Evolutionary conservation across 768 basidiomycete genomes (phyloP).

Genomic region (Paxillus involutus): DNA sequence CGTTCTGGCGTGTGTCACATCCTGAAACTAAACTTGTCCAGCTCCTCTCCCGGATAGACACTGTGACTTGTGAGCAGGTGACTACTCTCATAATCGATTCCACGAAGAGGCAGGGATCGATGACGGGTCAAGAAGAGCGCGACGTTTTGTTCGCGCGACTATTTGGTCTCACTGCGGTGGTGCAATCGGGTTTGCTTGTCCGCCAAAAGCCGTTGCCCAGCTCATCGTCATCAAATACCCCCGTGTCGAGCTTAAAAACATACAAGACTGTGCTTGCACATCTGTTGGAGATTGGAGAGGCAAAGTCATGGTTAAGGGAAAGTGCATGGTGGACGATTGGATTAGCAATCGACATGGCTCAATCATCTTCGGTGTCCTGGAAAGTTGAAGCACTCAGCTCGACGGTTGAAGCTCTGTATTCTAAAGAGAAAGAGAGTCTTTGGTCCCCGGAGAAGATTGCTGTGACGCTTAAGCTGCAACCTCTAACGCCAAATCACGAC

Average conservation of each 20-base stretch:
- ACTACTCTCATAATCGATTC: conserved; percentile 70
- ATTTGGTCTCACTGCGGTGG: conserved; percentile 83
- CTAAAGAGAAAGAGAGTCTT: conserved; percentile 6
- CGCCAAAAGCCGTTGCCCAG: conserved; percentile 54
- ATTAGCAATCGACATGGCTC: conserved; percentile 60
- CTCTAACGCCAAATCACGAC: conserved; percentile 53
- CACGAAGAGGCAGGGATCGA: conserved; percentile 70
- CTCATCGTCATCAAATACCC: conserved; percentile 51
- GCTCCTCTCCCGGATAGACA: conserved; percentile 78
- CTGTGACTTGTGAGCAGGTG: conserved; percentile 77
- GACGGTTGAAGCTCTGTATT: conserved; percentile 52
- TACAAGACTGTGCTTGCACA: conserved; percentile 60
- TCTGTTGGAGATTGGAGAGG: conserved; percentile 69
- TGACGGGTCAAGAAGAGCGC: conserved; percentile 90
- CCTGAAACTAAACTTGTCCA: conserved; percentile 29
- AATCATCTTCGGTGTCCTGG: conserved; percentile 66
- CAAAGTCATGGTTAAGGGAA: conserved; percentile 90
- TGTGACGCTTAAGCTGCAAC: conserved; percentile 69
- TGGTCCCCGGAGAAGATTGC: conserved; percentile 95
- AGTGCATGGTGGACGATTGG: conserved; percentile 85
- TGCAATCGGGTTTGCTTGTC: conserved; percentile 82
- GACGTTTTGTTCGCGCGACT: conserved; percentile 90
- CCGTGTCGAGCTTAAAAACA: conserved; percentile 55
- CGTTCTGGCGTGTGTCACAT: not conserved
- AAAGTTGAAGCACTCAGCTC: conserved; percentile 58